A percentile compares a stretch with the other conserved stretches of the same genome.
Evolutionary conservation across 257 asterid species (phyloP).

Genomic region (Fraxinus excelsior): DNA sequence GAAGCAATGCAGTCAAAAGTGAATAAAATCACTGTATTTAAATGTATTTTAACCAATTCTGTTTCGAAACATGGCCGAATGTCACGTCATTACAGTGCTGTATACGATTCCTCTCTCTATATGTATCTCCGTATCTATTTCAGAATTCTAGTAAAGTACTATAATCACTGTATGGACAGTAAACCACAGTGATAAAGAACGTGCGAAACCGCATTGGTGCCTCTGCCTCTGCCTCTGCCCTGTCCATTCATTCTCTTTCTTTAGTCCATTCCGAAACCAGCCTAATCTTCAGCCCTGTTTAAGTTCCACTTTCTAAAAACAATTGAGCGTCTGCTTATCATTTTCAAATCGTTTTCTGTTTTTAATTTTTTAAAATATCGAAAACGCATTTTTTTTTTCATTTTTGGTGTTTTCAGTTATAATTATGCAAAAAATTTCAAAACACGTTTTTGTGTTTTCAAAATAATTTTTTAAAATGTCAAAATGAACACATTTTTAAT

Average conservation of each 20-base stretch:
- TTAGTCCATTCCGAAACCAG: constrained; percentile 22
- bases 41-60: constrained; percentile 21
- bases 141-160: neutral
- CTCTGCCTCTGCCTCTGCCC: neutral
- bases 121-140: neutral
- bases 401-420: too few relatives aligned
- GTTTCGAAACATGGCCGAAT: constrained; percentile 30
- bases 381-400: too few relatives aligned
- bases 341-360: too few relatives aligned
- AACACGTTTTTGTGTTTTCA: too few relatives aligned
- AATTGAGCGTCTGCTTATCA: too few relatives aligned
- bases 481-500: too few relatives aligned
- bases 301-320: too few relatives aligned
- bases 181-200: neutral
- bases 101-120: neutral
- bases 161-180: neutral
- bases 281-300: neutral
- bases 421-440: too few relatives aligned
- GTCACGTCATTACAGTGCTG: constrained; percentile 5
- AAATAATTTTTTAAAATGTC: too few relatives aligned
- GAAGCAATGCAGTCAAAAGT: constrained; percentile 8
- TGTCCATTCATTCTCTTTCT: constrained; percentile 5
- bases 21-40: neutral
- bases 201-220: constrained; percentile 7
- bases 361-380: too few relatives aligned